Evolutionary conservation across 1,284 basidiomycete species (phyloP).

Genomic region (Sphagnurus paluster): DNA sequence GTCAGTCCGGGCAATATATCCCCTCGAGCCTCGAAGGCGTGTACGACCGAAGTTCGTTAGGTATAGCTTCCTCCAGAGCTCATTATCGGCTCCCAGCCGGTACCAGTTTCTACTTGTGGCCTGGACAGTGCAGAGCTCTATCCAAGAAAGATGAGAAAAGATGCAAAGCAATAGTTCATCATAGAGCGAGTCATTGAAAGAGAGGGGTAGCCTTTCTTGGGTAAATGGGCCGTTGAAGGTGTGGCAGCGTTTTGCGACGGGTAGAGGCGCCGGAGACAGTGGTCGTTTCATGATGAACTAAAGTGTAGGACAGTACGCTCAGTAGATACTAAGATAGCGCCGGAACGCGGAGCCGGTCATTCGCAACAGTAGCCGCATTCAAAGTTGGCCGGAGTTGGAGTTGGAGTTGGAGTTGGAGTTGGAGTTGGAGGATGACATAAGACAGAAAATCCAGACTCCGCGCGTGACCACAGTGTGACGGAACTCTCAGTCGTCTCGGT

Average conservation of each 20-base stretch:
- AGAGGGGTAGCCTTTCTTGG: conserved; percentile 16
- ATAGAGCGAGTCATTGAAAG: conserved; percentile 60
- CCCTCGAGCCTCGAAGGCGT: conserved; percentile 64
- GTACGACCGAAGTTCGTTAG: conserved; percentile 61
- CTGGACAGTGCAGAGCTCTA: conserved; percentile 67
- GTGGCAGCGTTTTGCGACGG: conserved; percentile 59
- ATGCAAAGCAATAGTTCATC: conserved; percentile 75
- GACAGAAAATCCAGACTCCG: too few species aligned
- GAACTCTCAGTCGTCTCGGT: too few species aligned
- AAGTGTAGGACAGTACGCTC: too few species aligned
- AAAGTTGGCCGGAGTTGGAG: neutral
- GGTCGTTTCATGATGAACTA: conserved; percentile 57
- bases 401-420: too few species aligned
- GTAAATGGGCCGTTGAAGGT: conserved; percentile 13
- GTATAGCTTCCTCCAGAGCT: conserved; percentile 51
- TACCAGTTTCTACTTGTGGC: conserved; percentile 66
- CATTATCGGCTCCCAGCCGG: conserved; percentile 55
- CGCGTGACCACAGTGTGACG: too few species aligned
- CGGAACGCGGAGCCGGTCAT: too few species aligned
- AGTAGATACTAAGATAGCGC: neutral
- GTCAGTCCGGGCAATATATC: conserved; percentile 55
- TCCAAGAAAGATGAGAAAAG: conserved; percentile 66
- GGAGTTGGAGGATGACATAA: too few species aligned
- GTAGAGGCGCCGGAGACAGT: conserved; percentile 49
- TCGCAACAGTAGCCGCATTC: too few species aligned